Percentiles rank a stretch among this genome's conserved stretches.
These are phyloP conservation scores for Hyphochytrium catenoides DNA, from an alignment of 352 stramenopile species.

Conservation along the genomic window DNA sequence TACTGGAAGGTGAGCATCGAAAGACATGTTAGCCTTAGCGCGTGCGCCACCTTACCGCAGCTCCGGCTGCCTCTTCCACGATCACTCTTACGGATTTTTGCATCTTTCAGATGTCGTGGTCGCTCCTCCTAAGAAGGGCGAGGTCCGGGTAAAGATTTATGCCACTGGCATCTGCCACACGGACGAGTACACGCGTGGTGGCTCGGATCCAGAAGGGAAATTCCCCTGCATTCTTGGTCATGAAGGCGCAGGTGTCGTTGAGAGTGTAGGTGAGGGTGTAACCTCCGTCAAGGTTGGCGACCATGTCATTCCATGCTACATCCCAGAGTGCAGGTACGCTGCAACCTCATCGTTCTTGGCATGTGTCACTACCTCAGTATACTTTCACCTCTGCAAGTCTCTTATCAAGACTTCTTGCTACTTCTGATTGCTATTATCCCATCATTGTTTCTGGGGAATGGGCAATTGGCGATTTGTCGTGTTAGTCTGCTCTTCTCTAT, in stretches of 20 bases:
- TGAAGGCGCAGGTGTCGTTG: conserved; percentile 49
- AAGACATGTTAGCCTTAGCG: too few species aligned
- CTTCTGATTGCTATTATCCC: too few species aligned
- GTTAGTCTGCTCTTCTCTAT: too few species aligned
- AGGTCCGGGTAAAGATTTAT: conserved; percentile 57
- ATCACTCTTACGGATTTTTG: neutral
- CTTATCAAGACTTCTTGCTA: too few species aligned
- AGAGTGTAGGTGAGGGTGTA: conserved; percentile 45
- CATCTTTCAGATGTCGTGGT: conserved; percentile 59
- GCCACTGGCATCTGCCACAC: conserved; percentile 60
- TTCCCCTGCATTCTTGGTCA: conserved; percentile 66
- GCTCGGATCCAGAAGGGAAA: conserved; percentile 38
- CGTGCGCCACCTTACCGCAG: too few species aligned
- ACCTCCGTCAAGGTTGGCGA: conserved; percentile 51
- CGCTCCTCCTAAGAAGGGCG: conserved; percentile 23
- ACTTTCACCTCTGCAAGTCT: too few species aligned
- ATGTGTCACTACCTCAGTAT: too few species aligned
- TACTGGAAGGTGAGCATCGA: conserved; percentile 23
- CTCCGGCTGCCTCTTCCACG: too few species aligned
- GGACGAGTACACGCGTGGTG: conserved; percentile 58
- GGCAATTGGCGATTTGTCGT: too few species aligned
- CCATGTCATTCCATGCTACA: conserved; percentile 90
- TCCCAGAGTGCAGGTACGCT: conserved; percentile 62
- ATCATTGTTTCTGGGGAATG: neutral
- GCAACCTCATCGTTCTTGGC: too few species aligned